Base-by-base conservation (phyloP, 768 basidiomycete species). In the Trametes elegans region DNA sequence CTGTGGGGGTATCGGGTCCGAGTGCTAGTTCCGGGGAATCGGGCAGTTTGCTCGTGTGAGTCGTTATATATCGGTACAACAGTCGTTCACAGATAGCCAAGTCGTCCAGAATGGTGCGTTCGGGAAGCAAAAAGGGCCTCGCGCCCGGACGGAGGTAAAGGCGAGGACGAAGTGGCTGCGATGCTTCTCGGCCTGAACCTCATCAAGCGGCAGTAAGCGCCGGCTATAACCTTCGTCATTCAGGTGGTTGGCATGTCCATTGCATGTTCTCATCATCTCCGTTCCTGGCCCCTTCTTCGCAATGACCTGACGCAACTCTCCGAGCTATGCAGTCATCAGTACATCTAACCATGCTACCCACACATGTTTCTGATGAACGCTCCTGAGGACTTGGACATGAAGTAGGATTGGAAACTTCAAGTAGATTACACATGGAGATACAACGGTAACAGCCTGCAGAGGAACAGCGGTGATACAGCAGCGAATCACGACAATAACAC, bases 101-200 rank as follows among this genome's bases (percentile, higher is more conserved):
- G 10, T 11, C 44, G 41, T 16, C 34, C 28, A 18, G 3, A 19
- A n/a, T 16, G 32, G 31, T 28, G 47, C 6, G 21, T 10, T n/a
- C 21, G 28, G 16, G 11, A 28, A 18, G 32, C 23, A 19, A 28
- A 27, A 23, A 39, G 18, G 26, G 50, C 31, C 5, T 26, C 14
- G 32, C 26, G 47, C 45, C 14, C 32, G 32, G 23, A 28, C 29
- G 42, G 28, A 44, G 21, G 43, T 16, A 11, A n/a, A n/a, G 50
- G 49, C 21, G 16, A 49, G 47, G 57, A 39, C 5, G 24, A 28
- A 42, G 53, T 52, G 52, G 48, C 57, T 48, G 49, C 39, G 43
- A 48, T 39, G 57, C 57, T 54, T 59, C 57, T 49, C 36, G 52
- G 42, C 57, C 52, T 49, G 52, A 59, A 53, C 45, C 45, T 32